Base-by-base conservation (phyloP, 768 basidiomycete species). In the Lentinus brumalis region DNA sequence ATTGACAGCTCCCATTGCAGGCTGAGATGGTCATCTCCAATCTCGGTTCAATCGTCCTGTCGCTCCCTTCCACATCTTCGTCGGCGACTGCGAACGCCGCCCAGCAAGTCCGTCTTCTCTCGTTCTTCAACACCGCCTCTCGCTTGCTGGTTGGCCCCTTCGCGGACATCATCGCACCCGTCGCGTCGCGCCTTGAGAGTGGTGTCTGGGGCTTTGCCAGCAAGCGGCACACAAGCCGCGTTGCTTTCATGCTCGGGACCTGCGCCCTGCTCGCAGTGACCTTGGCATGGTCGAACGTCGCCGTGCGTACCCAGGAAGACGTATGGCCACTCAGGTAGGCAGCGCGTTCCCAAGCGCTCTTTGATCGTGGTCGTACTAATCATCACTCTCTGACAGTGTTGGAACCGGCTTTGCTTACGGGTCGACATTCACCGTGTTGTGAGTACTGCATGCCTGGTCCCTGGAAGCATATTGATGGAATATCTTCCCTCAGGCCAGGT, bases 21-120 rank as follows among this genome's bases (percentile, higher is more conserved):
- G 83, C 82, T 49, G 91, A 92, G 71, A 92, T 91, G 90, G 79
- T 94, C 21, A 86, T 93, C 18, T 87, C 90, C 18, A 94, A 92
- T 67, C 86, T 94, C 50, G 91, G 90, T 40, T 85, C 88, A 1
- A 88, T 93, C 53, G 81, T 88, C 14, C 74, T 87, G 4, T 86
- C 91, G 14, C 80, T 92, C 39, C 83, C 85, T 11, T 65, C 71
- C 18, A 14, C 52, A 4, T 26, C 59, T 5, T 46, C 69, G 7
- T 40, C 56, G 18, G 56, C 32, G 3, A 42, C 61, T 21, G 61
- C 64, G 31, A 60, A 63, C 45, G 61, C 86, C 4, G 76, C 87
- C 6, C 78, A 77, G 15, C 90, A 93, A 78, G 88, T 94, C 14
- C 85, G 84, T 56, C 73, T 87, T 8, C 75, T 93, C 53, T 89